These are phyloP conservation scores for Striga asiatica DNA, from an alignment of 257 asterid species.

Conservation along the genomic window DNA sequence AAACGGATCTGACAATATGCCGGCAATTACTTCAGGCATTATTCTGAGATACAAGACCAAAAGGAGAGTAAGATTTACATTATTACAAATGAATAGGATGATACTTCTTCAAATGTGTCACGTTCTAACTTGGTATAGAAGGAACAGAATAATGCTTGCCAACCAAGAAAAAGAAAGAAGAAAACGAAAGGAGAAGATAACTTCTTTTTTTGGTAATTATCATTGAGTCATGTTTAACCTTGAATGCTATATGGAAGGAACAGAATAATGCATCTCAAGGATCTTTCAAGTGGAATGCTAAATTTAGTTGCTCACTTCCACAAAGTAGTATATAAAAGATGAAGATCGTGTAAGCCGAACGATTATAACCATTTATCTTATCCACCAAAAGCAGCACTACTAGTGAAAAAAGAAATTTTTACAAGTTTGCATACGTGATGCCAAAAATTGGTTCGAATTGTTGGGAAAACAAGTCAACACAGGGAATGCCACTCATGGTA, in stretches of 20 bases:
- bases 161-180: background rate
- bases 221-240: no score
- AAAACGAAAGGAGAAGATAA: no score
- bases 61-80: conserved; percentile 19
- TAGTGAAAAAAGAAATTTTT: background rate
- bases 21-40: conserved; percentile 75
- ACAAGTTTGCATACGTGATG: no score
- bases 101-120: background rate
- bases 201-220: no score
- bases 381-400: background rate
- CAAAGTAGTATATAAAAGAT: background rate
- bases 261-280: no score
- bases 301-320: no score
- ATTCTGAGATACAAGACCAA: conserved; percentile 43
- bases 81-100: background rate
- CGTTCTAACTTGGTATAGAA: background rate
- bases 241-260: no score
- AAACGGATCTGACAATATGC: conserved; percentile 65
- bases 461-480: background rate
- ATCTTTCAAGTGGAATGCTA: no score
- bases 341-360: background rate
- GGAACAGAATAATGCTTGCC: conserved; percentile 1
- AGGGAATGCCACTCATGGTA: background rate
- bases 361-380: background rate
- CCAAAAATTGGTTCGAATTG: background rate